Base-by-base conservation (phyloP, 495 filamentous ascomycete species). In the Aspergillus steynii region DNA sequence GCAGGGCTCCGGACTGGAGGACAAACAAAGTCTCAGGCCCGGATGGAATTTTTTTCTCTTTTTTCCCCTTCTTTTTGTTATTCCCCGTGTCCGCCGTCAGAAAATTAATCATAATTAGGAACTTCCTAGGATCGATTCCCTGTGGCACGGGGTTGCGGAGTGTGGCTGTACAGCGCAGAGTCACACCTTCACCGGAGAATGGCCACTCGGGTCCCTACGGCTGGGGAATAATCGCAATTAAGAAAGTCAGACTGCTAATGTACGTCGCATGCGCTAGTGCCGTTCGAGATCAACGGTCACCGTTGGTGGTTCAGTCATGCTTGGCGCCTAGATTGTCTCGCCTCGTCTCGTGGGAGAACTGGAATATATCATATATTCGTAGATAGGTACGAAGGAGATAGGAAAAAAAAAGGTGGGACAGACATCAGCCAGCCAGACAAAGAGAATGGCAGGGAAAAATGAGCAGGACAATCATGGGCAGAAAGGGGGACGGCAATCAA, bases 181-280 rank as follows among this genome's bases (percentile, higher is more conserved):
- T 20, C 20, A 20, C 20, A 20, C 20, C 20, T 20, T 20, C 20
- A 20, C 10, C 12, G 37, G 26, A 26, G 25, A 53, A 20, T 55
- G 29, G 55, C 50, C 61, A 63, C 54, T 63, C 61, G 61, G 61
- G 31, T 58, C 25, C 28, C 31, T 4, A 48, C 61, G 61, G 55
- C 26, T 50, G 20, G n/a, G 37, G 37, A 12, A 42, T 14, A 15
- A 42, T 42, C 10, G 3, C 37, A 14, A 14, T 42, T 14, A 42
- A 15, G 14, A 42, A 42, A 42, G 37, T 7, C 7, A 42, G 37
- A 42, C 37, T 42, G 37, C 37, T 42, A 42, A 42, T 14, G 10
- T 4, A 42, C 3, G 37, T 42, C 12, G 37, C 37, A 42, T 42
- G 37, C 37, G 9, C 37, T 42, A 42, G 37, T 42, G 37, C 14